Evolutionary conservation across 2,329 filamentous ascomycete genomes (phyloP), one percentile per base, ranked within the genome.

Genomic region (Thielaviopsis populi): DNA sequence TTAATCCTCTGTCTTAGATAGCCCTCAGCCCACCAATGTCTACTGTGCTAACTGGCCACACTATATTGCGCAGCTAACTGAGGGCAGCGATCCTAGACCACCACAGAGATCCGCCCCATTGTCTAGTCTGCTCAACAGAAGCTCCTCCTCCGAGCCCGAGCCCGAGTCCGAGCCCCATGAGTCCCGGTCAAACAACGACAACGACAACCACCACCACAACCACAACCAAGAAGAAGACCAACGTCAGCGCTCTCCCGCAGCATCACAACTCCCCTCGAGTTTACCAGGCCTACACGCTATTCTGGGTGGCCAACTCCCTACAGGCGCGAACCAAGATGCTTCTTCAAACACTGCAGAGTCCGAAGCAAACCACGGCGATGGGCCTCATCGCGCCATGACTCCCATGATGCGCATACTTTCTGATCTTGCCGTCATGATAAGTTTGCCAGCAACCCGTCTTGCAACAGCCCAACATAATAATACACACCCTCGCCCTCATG

Each of bases 1-100:
- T 78, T 24, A 13, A 40, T 19, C 50, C 27, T 43, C 40, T 5
- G 6, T 33, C 42, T 8, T 37, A 37, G n/a, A n/a, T n/a, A 42
- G 48, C 19, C 22, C 37, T 10, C 19, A n/a, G 11, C n/a, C 15
- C 19, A 59, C 27, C 22, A 33, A n/a, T 2, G 13, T 56, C 2
- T 37, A n/a, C n/a, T 56, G 27, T 56, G n/a, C 24, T 37, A 33
- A 30, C 24, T 5, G 10, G 27, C 30, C 27, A 37, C 27, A 37
- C 37, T 15, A n/a, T n/a, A 8, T 37, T 37, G 33, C 17, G 24
- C 17, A 56, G 53, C n/a, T 56, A n/a, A 13, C 17, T 4, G 53
- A 56, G 24, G 53, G 17, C 27, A 37, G 27, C 15, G 53, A 56
- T 19, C 53, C 53, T 30, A 56, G 53, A 8, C 17, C 17, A 33